These are phyloP conservation scores for Cladophialophora carrionii DNA, from an alignment of 2,329 filamentous ascomycete genomes.

Conservation along the genomic window DNA sequence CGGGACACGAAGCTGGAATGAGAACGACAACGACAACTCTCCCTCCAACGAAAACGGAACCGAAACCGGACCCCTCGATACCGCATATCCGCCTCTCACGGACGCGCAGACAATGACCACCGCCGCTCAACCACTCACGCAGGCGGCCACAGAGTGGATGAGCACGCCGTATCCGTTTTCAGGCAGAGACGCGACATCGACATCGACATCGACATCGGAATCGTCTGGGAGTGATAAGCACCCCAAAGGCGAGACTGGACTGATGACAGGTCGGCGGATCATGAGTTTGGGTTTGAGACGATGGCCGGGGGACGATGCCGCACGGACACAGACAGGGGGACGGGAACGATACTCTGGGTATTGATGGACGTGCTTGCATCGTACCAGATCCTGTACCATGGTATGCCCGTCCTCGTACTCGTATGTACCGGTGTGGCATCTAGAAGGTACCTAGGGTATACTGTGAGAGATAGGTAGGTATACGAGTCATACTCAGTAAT, in stretches of 20 bases:
- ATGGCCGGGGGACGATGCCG: background rate
- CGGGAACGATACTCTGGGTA: background rate
- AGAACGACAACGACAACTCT: background rate
- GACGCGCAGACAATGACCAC: background rate
- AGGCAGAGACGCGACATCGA: background rate
- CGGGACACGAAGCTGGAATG: background rate
- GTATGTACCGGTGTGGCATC: too few species aligned
- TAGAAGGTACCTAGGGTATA: too few species aligned
- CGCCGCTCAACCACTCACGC: background rate
- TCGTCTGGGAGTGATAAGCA: background rate
- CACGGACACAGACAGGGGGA: background rate
- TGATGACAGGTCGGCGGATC: background rate
- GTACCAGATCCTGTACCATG: too few species aligned
- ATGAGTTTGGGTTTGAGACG: background rate
- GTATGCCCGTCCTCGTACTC: too few species aligned
- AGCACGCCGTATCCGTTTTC: constrained; percentile 20
- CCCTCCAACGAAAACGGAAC: too few species aligned
- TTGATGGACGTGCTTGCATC: background rate
- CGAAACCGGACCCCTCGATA: background rate
- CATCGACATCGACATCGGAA: too few species aligned
- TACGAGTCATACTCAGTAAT: too few species aligned
- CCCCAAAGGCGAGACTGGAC: background rate
- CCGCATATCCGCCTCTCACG: background rate
- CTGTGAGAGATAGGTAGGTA: too few species aligned
- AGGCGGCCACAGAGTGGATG: constrained; percentile 17